phyloP scores from a whole-genome alignment of 2,329 filamentous ascomycete genomes.

The Gnomoniopsis sp. region DNA sequence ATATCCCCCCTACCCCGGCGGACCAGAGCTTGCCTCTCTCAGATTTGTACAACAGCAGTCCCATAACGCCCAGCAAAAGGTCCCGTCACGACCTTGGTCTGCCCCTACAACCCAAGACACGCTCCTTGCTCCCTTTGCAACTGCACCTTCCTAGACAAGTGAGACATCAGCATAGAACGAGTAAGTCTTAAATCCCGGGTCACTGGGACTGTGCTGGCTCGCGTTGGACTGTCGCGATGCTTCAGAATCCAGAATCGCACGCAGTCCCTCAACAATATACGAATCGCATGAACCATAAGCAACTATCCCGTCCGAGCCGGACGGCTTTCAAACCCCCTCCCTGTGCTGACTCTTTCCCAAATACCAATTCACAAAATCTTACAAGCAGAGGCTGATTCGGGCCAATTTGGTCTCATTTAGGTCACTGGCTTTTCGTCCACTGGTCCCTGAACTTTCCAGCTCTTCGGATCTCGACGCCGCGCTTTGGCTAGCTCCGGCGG shows the following conservation, averaged over 20 bases:
- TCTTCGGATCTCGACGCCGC: constrained; percentile 4
- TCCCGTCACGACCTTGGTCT: background rate
- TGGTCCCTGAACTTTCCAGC: background rate
- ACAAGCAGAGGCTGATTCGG: background rate
- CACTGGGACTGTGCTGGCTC: too few relatives aligned
- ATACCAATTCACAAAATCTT: background rate
- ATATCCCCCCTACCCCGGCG: background rate
- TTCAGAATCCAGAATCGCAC: background rate
- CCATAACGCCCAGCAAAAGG: background rate
- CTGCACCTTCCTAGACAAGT: background rate
- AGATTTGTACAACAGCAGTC: background rate
- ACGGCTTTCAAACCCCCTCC: background rate
- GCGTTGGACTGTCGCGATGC: background rate
- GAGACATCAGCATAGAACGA: background rate
- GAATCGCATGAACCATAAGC: background rate
- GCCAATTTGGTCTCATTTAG: background rate
- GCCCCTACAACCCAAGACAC: too few relatives aligned
- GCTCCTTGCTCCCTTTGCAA: background rate
- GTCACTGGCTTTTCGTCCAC: background rate
- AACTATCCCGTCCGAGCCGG: background rate
- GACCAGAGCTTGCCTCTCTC: background rate
- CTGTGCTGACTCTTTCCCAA: background rate
- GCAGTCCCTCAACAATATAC: background rate
- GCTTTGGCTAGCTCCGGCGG: constrained; percentile 19
- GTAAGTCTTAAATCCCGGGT: background rate